Evolutionary conservation across 1,284 basidiomycete species (phyloP), one percentile per base, ranked within the genome.

Genomic region (Cerioporus squamosus): DNA sequence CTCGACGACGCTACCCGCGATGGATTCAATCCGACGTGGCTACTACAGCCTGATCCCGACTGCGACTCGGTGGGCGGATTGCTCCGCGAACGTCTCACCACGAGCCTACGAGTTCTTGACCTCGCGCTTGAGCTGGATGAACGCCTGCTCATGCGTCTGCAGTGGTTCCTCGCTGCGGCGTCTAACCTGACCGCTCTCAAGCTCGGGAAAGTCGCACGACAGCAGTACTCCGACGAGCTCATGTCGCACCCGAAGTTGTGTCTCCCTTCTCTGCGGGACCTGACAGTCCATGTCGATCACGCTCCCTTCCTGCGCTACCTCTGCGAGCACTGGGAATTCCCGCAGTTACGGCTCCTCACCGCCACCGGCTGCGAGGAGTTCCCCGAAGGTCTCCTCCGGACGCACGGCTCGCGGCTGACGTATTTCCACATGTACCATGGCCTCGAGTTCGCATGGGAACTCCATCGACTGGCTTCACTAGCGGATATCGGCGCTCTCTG

Each of bases 21-120:
- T 23, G 47, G 44, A 10, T 62, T 62, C 51, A 56, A 53, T 43
- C 54, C 57, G 6, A 7, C 24, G 0, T 62, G 60, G 60, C 29
- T 62, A 3, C 14, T 59, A 2, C 24, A 43, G 9, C 26, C 44
- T 9, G 39, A 51, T 15, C 38, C 39, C 15, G 23, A 43, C n/a
- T 2, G n/a, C 23, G 33, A n/a, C 6, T 23, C 53, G n/a, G 54
- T 59, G 9, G 51, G 38, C 15, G 45, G 38, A 6, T 40, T 42
- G 0, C 40, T 56, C 17, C 38, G 39, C 3, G 44, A 48, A 4
- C 53, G 57, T 7, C 33, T 62, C 22, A 29, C 36, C 20, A 39
- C 51, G 6, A 44, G 53, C 39, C 47, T 62, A 4, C 31, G 43
- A 14, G 15, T 43, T 3, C 47, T 62, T 9, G 57, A 59, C 29